These are phyloP conservation scores for Arabidopsis arenosa DNA, from an alignment of 345 rosid species.

Conservation along the genomic window DNA sequence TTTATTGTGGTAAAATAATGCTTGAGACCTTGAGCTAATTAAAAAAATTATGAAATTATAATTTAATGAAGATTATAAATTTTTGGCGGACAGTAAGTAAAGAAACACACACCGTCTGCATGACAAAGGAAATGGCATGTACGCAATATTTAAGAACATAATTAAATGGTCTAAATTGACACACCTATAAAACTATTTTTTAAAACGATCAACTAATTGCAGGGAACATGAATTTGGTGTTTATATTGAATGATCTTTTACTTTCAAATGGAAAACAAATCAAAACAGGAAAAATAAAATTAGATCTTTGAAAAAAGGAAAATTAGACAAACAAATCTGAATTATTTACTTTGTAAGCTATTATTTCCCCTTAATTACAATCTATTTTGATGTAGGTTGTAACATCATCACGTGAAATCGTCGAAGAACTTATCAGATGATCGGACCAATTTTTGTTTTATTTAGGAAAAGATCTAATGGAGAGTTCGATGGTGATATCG, in stretches of 20 bases:
- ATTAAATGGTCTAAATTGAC: not conserved
- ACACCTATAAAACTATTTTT: not conserved
- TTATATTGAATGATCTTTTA: too few relatives aligned
- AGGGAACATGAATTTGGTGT: not conserved
- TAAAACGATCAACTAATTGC: not conserved
- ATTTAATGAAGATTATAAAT: not conserved
- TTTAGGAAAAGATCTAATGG: not conserved
- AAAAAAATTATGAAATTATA: not conserved
- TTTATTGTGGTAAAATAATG: too few relatives aligned
- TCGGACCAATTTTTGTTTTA: not conserved
- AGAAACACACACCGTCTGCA: constrained; percentile 16
- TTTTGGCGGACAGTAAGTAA: not conserved
- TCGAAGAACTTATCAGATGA: not conserved
- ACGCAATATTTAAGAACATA: not conserved
- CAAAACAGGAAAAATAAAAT: not conserved
- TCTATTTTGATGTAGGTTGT: not conserved
- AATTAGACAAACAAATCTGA: too few relatives aligned
- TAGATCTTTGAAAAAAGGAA: too few relatives aligned
- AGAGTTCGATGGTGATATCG: constrained; percentile 27
- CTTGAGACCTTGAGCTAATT: not conserved
- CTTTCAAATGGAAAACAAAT: not conserved
- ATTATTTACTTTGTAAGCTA: too few relatives aligned
- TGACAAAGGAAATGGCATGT: not conserved
- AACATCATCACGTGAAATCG: not conserved
- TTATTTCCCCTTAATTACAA: too few relatives aligned